Evolutionary conservation across 495 filamentous ascomycete genomes (phyloP), one percentile per base, ranked within the genome.

Genomic region (Cercophora scortea): DNA sequence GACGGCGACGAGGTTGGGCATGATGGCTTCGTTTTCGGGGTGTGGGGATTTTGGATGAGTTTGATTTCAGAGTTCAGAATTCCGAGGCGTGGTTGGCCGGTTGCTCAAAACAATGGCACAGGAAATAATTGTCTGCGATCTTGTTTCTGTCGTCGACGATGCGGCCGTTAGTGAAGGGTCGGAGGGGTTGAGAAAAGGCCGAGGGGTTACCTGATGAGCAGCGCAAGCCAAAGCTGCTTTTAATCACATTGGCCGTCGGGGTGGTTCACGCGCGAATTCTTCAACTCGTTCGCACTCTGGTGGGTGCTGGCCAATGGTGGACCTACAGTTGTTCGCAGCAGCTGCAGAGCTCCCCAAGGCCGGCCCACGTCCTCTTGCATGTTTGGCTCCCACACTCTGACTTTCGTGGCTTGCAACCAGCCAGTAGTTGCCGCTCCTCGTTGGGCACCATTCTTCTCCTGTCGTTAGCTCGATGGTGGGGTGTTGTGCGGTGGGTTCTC

Each of bases 1-100:
- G 49, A 66, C 53, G 46, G 64, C 52, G 39, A 62, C 59, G 32
- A 66, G 57, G 38, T 54, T 62, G 40, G 57, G 59, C 64, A 66
- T 66, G 45, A 32, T 45, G n/a, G 10, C 42, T 19, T 16, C 16
- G 12, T 43, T 43, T 43, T 15, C 12, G 12, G 12, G 11, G 12
- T 7, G 38, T 4, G 15, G 12, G 38, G 6, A 16, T 12, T 12
- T 1, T 41, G 38, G 38, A 4, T 12, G 15, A 41, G 38, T 12
- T 41, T 41, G 38, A 16, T 41, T 41, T 12, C 38, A 25, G 25
- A n/a, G n/a, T n/a, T n/a, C n/a, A n/a, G n/a, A n/a, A 25, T 25
- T 25, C 5, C 25, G 25, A 25, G 25, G 25, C 25, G 25, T 25
- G 25, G 25, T 5, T 25, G 2, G 25, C 25, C 5, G 25, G 5